Evolutionary conservation across 78 protist species (phyloP).

Genomic region (Polysphondylium violaceum): DNA sequence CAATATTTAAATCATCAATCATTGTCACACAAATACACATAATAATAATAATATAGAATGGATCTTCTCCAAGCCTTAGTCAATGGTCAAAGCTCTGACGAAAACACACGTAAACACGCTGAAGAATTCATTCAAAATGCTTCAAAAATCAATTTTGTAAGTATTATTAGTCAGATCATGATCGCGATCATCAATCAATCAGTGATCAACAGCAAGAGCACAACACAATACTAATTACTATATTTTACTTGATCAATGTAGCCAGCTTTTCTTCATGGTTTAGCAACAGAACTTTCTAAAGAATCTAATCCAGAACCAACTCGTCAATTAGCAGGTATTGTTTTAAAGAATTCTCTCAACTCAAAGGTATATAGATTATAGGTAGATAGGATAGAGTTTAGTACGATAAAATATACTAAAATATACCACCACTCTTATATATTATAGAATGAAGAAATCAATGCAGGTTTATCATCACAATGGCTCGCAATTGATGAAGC

Average conservation of each 20-base stretch:
- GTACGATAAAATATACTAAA: background rate
- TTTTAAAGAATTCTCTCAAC: slow-evolving; percentile 39
- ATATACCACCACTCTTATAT: background rate
- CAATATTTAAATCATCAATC: too few relatives aligned
- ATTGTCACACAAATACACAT: too few relatives aligned
- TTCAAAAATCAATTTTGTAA: slow-evolving; percentile 11
- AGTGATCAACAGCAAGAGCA: background rate
- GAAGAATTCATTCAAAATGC: slow-evolving; percentile 5
- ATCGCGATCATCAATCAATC: background rate
- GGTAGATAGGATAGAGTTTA: background rate
- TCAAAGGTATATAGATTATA: slow-evolving; percentile 29
- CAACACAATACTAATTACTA: background rate
- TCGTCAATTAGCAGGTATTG: slow-evolving; percentile 72
- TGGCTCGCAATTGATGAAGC: slow-evolving; percentile 30
- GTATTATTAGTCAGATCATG: background rate
- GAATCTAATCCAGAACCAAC: background rate
- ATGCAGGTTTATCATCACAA: slow-evolving; percentile 3
- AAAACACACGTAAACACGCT: background rate
- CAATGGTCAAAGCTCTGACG: background rate
- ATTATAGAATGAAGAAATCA: slow-evolving; percentile 12
- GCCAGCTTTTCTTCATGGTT: slow-evolving; percentile 27
- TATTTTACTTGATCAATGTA: too few relatives aligned
- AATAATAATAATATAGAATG: background rate
- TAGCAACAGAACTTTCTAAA: slow-evolving; percentile 26
- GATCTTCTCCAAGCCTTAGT: slow-evolving; percentile 13